Percentiles rank a stretch among this genome's conserved stretches.
These are phyloP conservation scores for Wickerhamomyces kurtzmanii DNA, from an alignment of 805 yeast species.

Conservation along the genomic window DNA sequence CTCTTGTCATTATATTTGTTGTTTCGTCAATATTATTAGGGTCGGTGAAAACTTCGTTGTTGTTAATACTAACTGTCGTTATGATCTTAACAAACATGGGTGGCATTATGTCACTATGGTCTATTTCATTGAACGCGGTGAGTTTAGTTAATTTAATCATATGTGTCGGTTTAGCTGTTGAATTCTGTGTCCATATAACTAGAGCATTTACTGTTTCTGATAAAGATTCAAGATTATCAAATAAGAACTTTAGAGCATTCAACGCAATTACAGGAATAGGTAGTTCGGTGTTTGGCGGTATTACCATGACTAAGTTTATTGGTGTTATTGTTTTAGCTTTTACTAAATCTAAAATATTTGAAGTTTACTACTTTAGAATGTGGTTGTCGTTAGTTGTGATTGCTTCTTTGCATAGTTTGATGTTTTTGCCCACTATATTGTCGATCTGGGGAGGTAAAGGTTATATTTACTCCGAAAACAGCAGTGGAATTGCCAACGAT, in stretches of 20 bases:
- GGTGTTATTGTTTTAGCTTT: conserved; percentile 85
- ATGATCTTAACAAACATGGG: conserved; percentile 66
- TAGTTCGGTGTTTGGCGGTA: conserved; percentile 84
- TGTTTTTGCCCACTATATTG: conserved; percentile 69
- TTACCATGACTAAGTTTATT: conserved; percentile 78
- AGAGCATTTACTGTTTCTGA: conserved; percentile 49
- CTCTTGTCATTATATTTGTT: conserved; percentile 39
- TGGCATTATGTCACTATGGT: conserved; percentile 71
- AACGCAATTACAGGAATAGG: conserved; percentile 75
- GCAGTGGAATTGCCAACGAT: conserved; percentile 22
- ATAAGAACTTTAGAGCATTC: conserved; percentile 24
- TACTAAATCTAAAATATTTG: conserved; percentile 81
- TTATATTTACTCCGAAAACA: conserved; percentile 28
- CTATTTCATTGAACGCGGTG: conserved; percentile 77
- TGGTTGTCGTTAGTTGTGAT: conserved; percentile 74
- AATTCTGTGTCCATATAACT: conserved; percentile 83
- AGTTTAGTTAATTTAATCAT: conserved; percentile 82
- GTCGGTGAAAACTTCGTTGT: conserved; percentile 46
- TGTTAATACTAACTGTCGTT: conserved; percentile 47
- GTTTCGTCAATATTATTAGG: conserved; percentile 56
- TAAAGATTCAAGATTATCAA: conserved; percentile 21
- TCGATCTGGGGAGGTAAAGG: conserved; percentile 54
- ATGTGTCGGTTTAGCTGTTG: conserved; percentile 91
- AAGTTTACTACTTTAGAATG: conserved; percentile 89
- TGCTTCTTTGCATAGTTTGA: conserved; percentile 72